Percentiles rank a stretch among this genome's conserved stretches.
Evolutionary conservation across 2,329 filamentous ascomycete genomes (phyloP).

Genomic region (Dothistroma pini): DNA sequence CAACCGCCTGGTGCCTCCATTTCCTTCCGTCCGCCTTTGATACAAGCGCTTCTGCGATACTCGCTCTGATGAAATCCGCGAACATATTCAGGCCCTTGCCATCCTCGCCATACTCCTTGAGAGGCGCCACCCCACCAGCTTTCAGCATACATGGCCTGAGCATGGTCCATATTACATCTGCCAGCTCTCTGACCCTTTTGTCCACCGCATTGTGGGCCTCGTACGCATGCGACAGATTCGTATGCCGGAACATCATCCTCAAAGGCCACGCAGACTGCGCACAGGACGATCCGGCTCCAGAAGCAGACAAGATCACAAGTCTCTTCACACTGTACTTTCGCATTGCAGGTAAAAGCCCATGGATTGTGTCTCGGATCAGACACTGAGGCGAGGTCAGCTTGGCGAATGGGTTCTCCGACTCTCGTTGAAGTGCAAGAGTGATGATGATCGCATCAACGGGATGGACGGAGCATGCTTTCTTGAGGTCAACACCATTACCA

Average conservation of each 20-base stretch:
- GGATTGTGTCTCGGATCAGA: slow-evolving; percentile 47
- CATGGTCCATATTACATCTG: slow-evolving; percentile 41
- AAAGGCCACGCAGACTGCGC: slow-evolving; percentile 37
- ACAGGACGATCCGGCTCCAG: slow-evolving; percentile 49
- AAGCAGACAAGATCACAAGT: slow-evolving; percentile 50
- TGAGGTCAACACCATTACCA: slow-evolving; percentile 17
- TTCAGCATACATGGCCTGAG: slow-evolving; percentile 45
- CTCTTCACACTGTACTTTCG: slow-evolving; percentile 39
- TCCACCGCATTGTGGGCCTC: slow-evolving; percentile 50
- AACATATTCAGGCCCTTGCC: slow-evolving; percentile 44
- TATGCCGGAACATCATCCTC: neutral
- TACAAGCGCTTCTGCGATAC: slow-evolving; percentile 48
- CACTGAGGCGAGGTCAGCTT: slow-evolving; percentile 42
- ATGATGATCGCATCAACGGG: slow-evolving; percentile 42
- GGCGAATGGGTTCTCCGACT: slow-evolving; percentile 49
- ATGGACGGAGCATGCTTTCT: slow-evolving; percentile 35
- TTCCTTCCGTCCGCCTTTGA: slow-evolving; percentile 37
- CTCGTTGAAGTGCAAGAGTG: slow-evolving; percentile 48
- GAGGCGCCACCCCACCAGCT: slow-evolving; percentile 36
- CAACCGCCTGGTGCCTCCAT: slow-evolving; percentile 46
- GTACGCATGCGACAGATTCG: slow-evolving; percentile 1
- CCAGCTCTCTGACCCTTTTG: slow-evolving; percentile 35
- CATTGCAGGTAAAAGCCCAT: slow-evolving; percentile 40
- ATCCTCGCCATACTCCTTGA: slow-evolving; percentile 43
- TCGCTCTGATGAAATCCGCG: slow-evolving; percentile 36